Evolutionary conservation across 2,329 filamentous ascomycete species (phyloP).

Genomic region (Microcyclospora tardicrescens): DNA sequence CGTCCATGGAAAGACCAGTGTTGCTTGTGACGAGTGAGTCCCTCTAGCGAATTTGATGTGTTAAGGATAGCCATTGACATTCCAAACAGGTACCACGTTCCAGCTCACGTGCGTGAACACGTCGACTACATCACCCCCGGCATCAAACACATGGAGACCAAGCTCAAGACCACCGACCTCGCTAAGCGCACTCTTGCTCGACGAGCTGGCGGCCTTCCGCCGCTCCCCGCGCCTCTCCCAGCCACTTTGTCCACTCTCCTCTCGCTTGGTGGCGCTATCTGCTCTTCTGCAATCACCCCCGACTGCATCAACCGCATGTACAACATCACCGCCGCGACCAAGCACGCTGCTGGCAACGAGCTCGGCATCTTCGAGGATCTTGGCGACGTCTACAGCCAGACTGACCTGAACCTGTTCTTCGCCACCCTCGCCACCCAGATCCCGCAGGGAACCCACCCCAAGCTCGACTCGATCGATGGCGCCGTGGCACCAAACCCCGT

Average conservation of each 20-base stretch:
- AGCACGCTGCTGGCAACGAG: conserved; percentile 27
- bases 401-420: conserved; percentile 33
- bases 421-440: conserved; percentile 23
- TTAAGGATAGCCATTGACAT: neutral
- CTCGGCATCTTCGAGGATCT: conserved; percentile 33
- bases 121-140: conserved; percentile 47
- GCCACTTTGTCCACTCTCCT: neutral
- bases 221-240: neutral
- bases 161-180: conserved; percentile 19
- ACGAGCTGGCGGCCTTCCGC: neutral
- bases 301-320: conserved; percentile 32
- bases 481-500: conserved; percentile 22
- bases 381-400: conserved; percentile 32
- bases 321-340: conserved; percentile 28
- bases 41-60: neutral
- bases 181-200: conserved; percentile 8
- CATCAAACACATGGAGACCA: conserved; percentile 24
- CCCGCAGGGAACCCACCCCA: conserved; percentile 28
- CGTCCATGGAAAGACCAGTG: conserved; percentile 30
- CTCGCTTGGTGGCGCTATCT: neutral
- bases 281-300: conserved; percentile 24
- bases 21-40: conserved; percentile 26
- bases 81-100: conserved; percentile 34
- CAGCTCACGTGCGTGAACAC: conserved; percentile 33
- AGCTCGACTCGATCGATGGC: conserved; percentile 28